Base-by-base conservation (phyloP, 768 basidiomycete genomes). In the Kwoniella dejecticola region DNA sequence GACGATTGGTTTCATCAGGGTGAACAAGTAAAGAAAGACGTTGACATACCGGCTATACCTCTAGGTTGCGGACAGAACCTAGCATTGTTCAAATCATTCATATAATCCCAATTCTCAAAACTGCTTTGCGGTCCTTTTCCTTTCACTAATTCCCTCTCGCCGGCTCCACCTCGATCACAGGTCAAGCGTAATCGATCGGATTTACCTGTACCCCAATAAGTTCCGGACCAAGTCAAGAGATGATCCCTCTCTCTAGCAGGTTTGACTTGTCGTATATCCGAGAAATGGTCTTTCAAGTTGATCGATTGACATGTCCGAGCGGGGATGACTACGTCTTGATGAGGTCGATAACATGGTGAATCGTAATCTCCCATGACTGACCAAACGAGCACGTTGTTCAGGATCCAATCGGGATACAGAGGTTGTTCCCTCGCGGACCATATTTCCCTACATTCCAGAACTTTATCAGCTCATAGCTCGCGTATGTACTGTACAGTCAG, bases 191-290 rank as follows among this genome's bases (percentile, higher is more conserved):
- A 49, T 5, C 79, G 55, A 45, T 69, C 68, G 29, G 57, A 66
- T 57, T 72, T 71, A 33, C 79, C 79, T 17, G 79, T 79, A n/a
- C 79, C 79, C 77, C 77, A 79, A 33, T 71, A 68, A 0, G 74
- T 77, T 21, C 78, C 79, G 5, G 67, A 57, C 74, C 77, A 79
- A 21, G 77, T 70, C 19, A 75, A 42, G 19, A 79, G 65, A 15
- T 68, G 59, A 0, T 57, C 53, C 7, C 79, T 62, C 44, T 79
- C 68, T 3, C 69, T 38, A 2, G 60, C 62, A 3, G 77, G 77
- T 26, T 61, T 62, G 52, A 79, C 63, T 26, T 68, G 40, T 15
- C 58, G 36, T 5, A 77, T 58, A 24, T 70, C 60, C 3, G 63
- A 52, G 46, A 79, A 79, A n/a, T 58, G 60, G 11, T 74, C 64